Percentiles rank a stretch among this genome's conserved stretches.
Conservation (phyloP, 768 basidiomycete genomes). For the Rubroboletus satanas region DNA sequence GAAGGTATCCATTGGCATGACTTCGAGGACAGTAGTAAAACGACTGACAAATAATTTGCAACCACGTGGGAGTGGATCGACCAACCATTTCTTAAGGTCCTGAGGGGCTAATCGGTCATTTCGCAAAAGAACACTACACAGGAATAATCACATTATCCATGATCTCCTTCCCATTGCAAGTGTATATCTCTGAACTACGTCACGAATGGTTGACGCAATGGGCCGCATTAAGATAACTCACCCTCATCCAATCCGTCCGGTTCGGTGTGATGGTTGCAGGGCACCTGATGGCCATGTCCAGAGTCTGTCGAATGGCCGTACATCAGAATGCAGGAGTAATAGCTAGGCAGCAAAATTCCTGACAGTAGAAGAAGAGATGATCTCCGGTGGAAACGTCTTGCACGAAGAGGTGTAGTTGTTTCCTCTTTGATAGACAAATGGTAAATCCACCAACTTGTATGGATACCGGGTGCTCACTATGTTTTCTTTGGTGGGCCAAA, state of each 20-base stretch:
- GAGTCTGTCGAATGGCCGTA: conserved; percentile 35
- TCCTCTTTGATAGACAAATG: conserved; percentile 29
- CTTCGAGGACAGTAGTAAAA: background rate
- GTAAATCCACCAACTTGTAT: background rate
- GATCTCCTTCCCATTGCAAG: conserved; percentile 12
- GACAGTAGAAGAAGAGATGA: conserved; percentile 57
- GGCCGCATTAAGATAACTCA: conserved; percentile 12
- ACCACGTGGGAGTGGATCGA: conserved; percentile 26
- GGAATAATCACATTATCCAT: conserved; percentile 21
- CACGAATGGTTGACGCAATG: background rate
- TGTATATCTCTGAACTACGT: conserved; percentile 9
- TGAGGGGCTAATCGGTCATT: conserved; percentile 17
- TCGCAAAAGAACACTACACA: conserved; percentile 34
- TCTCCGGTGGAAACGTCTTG: conserved; percentile 43
- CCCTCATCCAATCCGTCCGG: conserved; percentile 54
- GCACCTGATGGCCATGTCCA: conserved; percentile 47
- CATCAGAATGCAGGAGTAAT: background rate
- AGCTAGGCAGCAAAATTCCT: background rate
- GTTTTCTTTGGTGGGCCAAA: conserved; percentile 41
- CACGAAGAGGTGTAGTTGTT: conserved; percentile 43
- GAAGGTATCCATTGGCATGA: background rate
- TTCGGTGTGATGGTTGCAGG: conserved; percentile 42
- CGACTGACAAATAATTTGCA: conserved; percentile 28
- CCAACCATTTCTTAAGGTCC: conserved; percentile 23
- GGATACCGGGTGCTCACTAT: conserved; percentile 35